Conservation (phyloP, 306 rosid genomes). For the Arachis stenosperma region DNA sequence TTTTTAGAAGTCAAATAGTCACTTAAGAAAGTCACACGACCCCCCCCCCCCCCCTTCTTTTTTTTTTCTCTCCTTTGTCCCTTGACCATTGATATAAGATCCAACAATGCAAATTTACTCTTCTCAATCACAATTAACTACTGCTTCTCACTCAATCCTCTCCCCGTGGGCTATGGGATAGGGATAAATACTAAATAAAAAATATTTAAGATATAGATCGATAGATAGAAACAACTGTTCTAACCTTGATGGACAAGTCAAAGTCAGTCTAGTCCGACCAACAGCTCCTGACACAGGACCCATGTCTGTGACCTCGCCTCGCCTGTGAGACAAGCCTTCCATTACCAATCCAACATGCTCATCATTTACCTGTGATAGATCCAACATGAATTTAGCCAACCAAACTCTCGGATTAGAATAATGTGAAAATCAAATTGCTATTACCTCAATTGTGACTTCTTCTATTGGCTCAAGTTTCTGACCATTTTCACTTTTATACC, state of each 20-base stretch:
- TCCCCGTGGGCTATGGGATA: too few relatives aligned
- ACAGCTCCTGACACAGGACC: conserved; percentile 89
- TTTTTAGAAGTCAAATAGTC: too few relatives aligned
- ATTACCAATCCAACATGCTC: conserved; percentile 95
- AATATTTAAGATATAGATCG: neutral
- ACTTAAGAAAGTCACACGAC: too few relatives aligned
- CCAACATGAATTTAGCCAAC: conserved; percentile 22
- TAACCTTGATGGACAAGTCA: conserved; percentile 96
- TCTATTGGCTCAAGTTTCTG: conserved; percentile 91
- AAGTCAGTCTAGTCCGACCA: conserved; percentile 84
- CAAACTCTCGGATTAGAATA: conserved; percentile 31
- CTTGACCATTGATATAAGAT: too few relatives aligned
- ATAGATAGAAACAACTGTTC: conserved; percentile 31
- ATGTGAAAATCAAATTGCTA: conserved; percentile 24
- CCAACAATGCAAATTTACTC: too few relatives aligned
- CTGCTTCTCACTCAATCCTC: too few relatives aligned
- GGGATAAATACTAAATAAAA: neutral
- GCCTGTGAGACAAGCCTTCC: conserved; percentile 96
- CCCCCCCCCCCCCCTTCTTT: too few relatives aligned
- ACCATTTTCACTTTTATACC: conserved; percentile 85
- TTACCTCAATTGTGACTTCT: conserved; percentile 95
- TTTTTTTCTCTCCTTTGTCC: too few relatives aligned
- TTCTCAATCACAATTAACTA: too few relatives aligned
- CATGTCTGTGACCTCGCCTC: conserved; percentile 91
- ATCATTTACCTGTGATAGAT: conserved; percentile 73